Evolutionary conservation across 164 flowering plant genomes (phyloP).

Genomic region (Piper betle): DNA sequence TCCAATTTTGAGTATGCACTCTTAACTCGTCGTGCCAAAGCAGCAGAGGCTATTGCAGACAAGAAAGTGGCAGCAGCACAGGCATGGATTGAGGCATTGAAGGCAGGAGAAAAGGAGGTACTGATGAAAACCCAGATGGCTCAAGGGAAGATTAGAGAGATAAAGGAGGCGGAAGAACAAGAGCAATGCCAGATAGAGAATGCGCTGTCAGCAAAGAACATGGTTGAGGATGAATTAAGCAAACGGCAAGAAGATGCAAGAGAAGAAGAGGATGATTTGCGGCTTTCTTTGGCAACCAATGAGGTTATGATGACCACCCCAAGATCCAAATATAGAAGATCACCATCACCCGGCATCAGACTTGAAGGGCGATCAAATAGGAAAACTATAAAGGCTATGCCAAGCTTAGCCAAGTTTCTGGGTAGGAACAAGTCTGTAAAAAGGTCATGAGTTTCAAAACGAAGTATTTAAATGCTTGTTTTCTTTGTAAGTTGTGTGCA

Average conservation of each 20-base stretch:
- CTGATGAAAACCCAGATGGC: slow-evolving; percentile 35
- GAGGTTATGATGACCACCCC: slow-evolving; percentile 30
- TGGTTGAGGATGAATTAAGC: slow-evolving; percentile 23
- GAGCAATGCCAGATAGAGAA: slow-evolving; percentile 20
- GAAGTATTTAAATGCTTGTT: not conserved
- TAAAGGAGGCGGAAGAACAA: slow-evolving; percentile 31
- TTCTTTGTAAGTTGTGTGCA: not conserved
- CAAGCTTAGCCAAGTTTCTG: slow-evolving; percentile 42
- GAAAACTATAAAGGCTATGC: slow-evolving; percentile 45
- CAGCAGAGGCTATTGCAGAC: slow-evolving; percentile 62
- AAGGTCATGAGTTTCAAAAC: not conserved
- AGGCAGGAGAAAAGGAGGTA: slow-evolving; percentile 61
- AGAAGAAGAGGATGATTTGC: slow-evolving; percentile 7
- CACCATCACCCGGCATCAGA: slow-evolving; percentile 33
- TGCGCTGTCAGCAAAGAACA: slow-evolving; percentile 19
- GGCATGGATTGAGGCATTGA: slow-evolving; percentile 77
- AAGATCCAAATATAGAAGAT: slow-evolving; percentile 28
- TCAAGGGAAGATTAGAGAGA: slow-evolving; percentile 29
- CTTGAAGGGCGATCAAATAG: slow-evolving; percentile 20
- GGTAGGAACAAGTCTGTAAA: slow-evolving; percentile 15
- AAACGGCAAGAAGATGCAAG: slow-evolving; percentile 18
- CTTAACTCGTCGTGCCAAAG: slow-evolving; percentile 45
- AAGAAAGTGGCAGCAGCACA: slow-evolving; percentile 79
- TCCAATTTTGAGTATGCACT: slow-evolving; percentile 77
- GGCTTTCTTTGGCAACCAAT: slow-evolving; percentile 2